phyloP scores from a whole-genome alignment of 192 early-diverging fungal species.

The Thamnidium elegans region DNA sequence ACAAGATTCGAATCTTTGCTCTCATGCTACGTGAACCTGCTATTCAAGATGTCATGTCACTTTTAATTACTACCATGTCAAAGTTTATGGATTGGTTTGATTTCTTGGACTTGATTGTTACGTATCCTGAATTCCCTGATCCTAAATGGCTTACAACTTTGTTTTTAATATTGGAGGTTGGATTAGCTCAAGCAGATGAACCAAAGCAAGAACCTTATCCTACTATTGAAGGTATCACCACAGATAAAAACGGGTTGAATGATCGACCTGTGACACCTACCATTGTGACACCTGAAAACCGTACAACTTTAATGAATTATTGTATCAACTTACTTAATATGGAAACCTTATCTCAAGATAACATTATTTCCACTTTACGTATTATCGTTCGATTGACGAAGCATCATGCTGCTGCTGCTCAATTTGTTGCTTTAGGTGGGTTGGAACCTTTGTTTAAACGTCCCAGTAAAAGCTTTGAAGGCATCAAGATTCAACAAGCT shows the following conservation, averaged over 20 bases:
- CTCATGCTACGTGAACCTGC: conserved; percentile 56
- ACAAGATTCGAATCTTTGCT: conserved; percentile 10
- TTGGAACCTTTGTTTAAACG: conserved; percentile 61
- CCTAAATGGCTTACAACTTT: conserved; percentile 58
- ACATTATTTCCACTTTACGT: conserved; percentile 65
- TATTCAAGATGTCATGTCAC: conserved; percentile 47
- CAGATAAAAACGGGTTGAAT: not conserved
- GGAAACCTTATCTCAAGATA: conserved; percentile 42
- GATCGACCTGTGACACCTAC: conserved; percentile 23
- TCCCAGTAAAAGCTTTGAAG: conserved; percentile 52
- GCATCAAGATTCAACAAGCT: conserved; percentile 74
- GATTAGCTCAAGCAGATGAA: conserved; percentile 64
- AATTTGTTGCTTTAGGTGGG: conserved; percentile 66
- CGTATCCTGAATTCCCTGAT: conserved; percentile 15
- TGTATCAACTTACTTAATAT: conserved; percentile 40
- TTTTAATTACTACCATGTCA: conserved; percentile 11
- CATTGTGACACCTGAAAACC: not conserved
- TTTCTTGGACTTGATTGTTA: conserved; percentile 7
- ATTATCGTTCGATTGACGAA: conserved; percentile 81
- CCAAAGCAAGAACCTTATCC: conserved; percentile 24
- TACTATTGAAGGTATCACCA: not conserved
- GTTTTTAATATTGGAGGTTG: conserved; percentile 63
- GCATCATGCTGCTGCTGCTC: conserved; percentile 50
- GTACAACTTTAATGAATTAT: conserved; percentile 33
- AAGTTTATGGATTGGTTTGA: not conserved